Percentiles rank a stretch among this genome's conserved stretches.
Evolutionary conservation across 129 eudicot species (phyloP).

Genomic region (Saposhnikovia divaricata): DNA sequence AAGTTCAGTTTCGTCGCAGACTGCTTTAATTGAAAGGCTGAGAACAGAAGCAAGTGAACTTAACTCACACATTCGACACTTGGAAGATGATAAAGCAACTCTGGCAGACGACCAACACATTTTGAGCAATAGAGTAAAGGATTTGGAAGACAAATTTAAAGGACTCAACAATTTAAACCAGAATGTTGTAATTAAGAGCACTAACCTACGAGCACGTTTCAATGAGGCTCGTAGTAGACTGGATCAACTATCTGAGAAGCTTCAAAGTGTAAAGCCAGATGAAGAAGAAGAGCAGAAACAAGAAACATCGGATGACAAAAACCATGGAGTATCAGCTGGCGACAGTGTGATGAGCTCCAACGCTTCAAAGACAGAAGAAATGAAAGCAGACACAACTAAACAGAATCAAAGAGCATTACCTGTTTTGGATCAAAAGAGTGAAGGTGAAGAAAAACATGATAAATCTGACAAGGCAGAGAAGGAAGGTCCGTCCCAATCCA

Average conservation of each 20-base stretch:
- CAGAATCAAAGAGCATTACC: background rate
- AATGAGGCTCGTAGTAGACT: slow-evolving; percentile 47
- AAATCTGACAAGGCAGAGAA: slow-evolving; percentile 15
- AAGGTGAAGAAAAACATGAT: slow-evolving; percentile 2
- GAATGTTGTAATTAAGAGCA: slow-evolving; percentile 39
- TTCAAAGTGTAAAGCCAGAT: slow-evolving; percentile 45
- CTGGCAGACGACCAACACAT: slow-evolving; percentile 25
- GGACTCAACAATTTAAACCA: slow-evolving; percentile 41
- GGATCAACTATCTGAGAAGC: slow-evolving; percentile 42
- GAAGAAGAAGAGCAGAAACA: slow-evolving; percentile 28
- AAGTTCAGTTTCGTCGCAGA: slow-evolving; percentile 57
- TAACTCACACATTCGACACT: slow-evolving; percentile 42
- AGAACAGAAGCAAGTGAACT: slow-evolving; percentile 52
- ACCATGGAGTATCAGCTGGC: background rate
- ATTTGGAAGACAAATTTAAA: slow-evolving; percentile 54
- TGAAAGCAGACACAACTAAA: background rate
- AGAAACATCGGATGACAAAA: slow-evolving; percentile 11
- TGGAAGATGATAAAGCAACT: slow-evolving; percentile 66
- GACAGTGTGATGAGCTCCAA: background rate
- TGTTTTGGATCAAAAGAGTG: slow-evolving; percentile 6
- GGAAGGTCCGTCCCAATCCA: slow-evolving; percentile 1
- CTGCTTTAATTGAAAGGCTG: slow-evolving; percentile 50
- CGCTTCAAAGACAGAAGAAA: slow-evolving; percentile 14
- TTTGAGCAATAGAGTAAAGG: slow-evolving; percentile 39
- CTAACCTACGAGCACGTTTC: slow-evolving; percentile 39